phyloP scores from a whole-genome alignment of 2,329 filamentous ascomycete genomes.

The Coccinonectria pachysandricola region DNA sequence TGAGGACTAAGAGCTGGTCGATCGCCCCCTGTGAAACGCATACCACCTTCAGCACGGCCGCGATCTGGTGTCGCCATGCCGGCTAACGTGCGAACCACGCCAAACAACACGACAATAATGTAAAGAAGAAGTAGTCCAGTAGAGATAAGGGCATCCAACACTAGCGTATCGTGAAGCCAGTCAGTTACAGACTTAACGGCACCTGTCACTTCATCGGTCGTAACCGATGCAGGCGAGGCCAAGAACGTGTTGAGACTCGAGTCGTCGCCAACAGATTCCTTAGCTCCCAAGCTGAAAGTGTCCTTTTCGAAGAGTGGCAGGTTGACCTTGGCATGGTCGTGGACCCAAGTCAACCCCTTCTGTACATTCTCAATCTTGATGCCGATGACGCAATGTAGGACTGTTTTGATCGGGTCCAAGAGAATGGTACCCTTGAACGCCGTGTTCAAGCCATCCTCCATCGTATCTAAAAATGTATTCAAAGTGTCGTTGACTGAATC shows the following conservation, averaged over 20 bases:
- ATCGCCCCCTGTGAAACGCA: conserved; percentile 25
- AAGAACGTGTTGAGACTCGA: conserved; percentile 60
- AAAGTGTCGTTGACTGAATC: conserved; percentile 75
- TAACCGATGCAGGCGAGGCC: conserved; percentile 59
- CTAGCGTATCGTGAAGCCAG: conserved; percentile 57
- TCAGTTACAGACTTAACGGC: conserved; percentile 61
- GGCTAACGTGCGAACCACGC: conserved; percentile 54
- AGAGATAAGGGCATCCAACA: conserved; percentile 72
- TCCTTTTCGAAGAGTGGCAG: conserved; percentile 72
- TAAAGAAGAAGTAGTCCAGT: conserved; percentile 65
- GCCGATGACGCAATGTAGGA: conserved; percentile 78
- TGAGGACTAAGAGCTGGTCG: conserved; percentile 19
- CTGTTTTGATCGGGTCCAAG: conserved; percentile 64
- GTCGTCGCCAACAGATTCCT: conserved; percentile 47
- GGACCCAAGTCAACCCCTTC: conserved; percentile 86
- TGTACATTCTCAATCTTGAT: conserved; percentile 80
- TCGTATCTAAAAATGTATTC: conserved; percentile 69
- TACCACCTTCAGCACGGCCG: conserved; percentile 42
- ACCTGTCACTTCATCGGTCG: conserved; percentile 71
- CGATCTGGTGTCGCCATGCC: conserved; percentile 51
- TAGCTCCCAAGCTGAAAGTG: conserved; percentile 73
- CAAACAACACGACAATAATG: conserved; percentile 65
- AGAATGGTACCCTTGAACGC: conserved; percentile 79
- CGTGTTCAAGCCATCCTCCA: conserved; percentile 59
- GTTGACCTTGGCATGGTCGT: conserved; percentile 71